phyloP scores from a whole-genome alignment of 2,329 filamentous ascomycete genomes.

The Nothophoma quercina region DNA sequence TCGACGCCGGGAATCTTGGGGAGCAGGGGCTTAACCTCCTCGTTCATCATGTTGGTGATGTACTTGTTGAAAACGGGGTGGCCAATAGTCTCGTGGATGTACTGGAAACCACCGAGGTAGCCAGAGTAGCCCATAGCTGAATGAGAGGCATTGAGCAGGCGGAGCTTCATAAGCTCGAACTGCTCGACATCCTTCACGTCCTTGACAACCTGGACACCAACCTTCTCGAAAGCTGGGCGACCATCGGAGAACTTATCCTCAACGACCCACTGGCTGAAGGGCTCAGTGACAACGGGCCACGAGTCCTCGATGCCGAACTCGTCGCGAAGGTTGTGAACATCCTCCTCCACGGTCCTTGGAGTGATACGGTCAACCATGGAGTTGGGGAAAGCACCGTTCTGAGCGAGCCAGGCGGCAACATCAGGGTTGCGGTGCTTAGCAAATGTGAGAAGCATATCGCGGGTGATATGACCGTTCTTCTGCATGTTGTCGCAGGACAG shows the following conservation, averaged over 20 bases:
- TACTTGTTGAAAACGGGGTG: slow-evolving; percentile 35
- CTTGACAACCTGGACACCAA: slow-evolving; percentile 40
- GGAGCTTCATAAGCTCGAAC: slow-evolving; percentile 40
- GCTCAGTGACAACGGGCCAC: slow-evolving; percentile 41
- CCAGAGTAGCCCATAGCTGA: slow-evolving; percentile 38
- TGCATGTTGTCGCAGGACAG: slow-evolving; percentile 44
- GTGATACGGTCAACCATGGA: slow-evolving; percentile 44
- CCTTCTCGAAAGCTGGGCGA: slow-evolving; percentile 39
- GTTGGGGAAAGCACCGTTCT: slow-evolving; percentile 42
- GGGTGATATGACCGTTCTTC: slow-evolving; percentile 40
- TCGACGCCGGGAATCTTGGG: slow-evolving; percentile 38
- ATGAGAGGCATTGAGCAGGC: slow-evolving; percentile 38
- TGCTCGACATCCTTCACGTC: slow-evolving; percentile 37
- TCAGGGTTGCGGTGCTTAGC: slow-evolving; percentile 34
- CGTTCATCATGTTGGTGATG: slow-evolving; percentile 40
- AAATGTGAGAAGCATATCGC: slow-evolving; percentile 36
- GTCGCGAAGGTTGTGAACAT: slow-evolving; percentile 29
- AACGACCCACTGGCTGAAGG: slow-evolving; percentile 41
- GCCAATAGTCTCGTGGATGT: slow-evolving; percentile 39
- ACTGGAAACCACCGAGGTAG: slow-evolving; percentile 36
- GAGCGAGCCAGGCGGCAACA: slow-evolving; percentile 35
- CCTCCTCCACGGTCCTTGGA: slow-evolving; percentile 33
- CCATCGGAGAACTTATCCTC: slow-evolving; percentile 41
- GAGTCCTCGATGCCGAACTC: slow-evolving; percentile 36
- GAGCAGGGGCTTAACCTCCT: slow-evolving; percentile 39